Base-by-base conservation (phyloP, 805 yeast genomes). In the Peterozyma toletana region DNA sequence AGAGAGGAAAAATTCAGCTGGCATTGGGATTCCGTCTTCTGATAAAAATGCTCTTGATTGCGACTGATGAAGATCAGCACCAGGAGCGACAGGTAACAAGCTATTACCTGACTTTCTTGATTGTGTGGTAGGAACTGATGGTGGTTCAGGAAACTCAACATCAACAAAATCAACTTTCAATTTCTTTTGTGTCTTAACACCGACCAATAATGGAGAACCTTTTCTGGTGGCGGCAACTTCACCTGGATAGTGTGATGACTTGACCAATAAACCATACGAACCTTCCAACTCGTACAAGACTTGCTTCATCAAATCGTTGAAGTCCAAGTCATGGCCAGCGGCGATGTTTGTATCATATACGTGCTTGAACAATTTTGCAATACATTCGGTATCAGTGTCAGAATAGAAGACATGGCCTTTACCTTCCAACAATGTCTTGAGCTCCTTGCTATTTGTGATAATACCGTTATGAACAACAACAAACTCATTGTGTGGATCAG, bases 91-190 rank as follows among this genome's bases (percentile, higher is more conserved):
- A 43, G 84, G 79, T 52, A 76, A 59, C 39, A 75, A 64, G 27
- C 68, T 53, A 31, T 48, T 50, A 15, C 44, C 42, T 44, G 42
- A 47, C 38, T 48, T 39, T 43, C 50, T 52, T 31, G 47, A 49
- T 39, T 42, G 41, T 37, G 51, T 39, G 41, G 50, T 47, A 39
- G 50, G 49, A 42, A 42, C 43, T 46, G 44, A 50, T 44, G 47
- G 46, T 47, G 64, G 66, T 52, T 86, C 96, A 37, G 95, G 93
- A 73, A 91, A 93, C 68, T 93, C 99, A 44, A 93, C 96, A 63
- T 93, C 99, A 45, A 93, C 98, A 59, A 93, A 90, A 64, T 93
- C 99, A 53, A 91, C 97, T 70, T 91, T 93, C 65, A 93, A 79
- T 63, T 89, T 91, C 65, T 80, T 84, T 60, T 90, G 96, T 42